These are phyloP conservation scores for Amphibolis antarctica DNA, from an alignment of 106 monocot species.

Conservation along the genomic window DNA sequence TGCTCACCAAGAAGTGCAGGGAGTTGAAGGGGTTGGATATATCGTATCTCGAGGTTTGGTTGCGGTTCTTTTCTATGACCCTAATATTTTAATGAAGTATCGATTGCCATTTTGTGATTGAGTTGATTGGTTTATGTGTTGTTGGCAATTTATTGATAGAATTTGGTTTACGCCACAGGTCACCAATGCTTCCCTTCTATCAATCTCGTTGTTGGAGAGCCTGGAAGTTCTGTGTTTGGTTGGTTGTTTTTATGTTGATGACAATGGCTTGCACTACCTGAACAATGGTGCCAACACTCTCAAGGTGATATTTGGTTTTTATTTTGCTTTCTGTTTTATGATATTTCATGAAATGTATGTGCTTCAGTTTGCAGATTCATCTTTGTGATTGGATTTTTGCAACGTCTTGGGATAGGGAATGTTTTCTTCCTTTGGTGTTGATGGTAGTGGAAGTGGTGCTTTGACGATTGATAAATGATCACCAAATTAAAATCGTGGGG, in stretches of 20 bases:
- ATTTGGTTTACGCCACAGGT: slow-evolving; percentile 27
- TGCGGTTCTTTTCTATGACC: neutral
- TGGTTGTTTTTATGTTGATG: slow-evolving; percentile 48
- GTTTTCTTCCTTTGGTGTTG: neutral
- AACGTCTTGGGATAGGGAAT: neutral
- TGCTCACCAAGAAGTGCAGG: slow-evolving; percentile 70
- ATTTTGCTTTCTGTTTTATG: neutral
- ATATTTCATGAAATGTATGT: neutral
- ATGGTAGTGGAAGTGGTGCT: too few species aligned
- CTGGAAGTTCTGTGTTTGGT: slow-evolving; percentile 57
- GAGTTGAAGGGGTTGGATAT: slow-evolving; percentile 44
- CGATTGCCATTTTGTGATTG: too few species aligned
- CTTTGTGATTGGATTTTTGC: neutral
- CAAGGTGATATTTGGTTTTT: slow-evolving; percentile 22
- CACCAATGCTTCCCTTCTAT: slow-evolving; percentile 49
- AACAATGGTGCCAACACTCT: slow-evolving; percentile 47
- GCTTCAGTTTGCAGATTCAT: neutral
- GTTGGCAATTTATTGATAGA: neutral
- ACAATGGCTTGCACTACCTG: slow-evolving; percentile 55
- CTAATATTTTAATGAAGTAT: too few species aligned
- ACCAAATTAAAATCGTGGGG: too few species aligned
- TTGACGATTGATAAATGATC: too few species aligned
- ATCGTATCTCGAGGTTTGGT: slow-evolving; percentile 59
- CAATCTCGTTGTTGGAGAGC: slow-evolving; percentile 50
- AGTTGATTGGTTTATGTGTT: too few species aligned